phyloP scores from a whole-genome alignment of 176 grass and related monocot genomes.

The Lolium perenne region DNA sequence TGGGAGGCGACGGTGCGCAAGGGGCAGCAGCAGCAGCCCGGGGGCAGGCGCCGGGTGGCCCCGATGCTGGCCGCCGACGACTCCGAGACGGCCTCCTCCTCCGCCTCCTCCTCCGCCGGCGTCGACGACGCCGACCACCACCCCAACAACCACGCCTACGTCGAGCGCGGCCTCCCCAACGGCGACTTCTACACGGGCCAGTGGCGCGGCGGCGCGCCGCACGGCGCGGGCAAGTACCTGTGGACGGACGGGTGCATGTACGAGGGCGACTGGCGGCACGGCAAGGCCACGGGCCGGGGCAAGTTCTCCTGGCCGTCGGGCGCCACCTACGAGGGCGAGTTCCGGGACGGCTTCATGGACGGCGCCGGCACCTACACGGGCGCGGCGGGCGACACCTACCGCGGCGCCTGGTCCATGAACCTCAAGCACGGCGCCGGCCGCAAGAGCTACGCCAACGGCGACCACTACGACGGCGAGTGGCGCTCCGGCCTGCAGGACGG shows the following conservation, averaged over 20 bases:
- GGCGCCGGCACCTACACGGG: slow-evolving; percentile 85
- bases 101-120: slow-evolving; percentile 37
- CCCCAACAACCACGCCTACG: slow-evolving; percentile 30
- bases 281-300: slow-evolving; percentile 76
- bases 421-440: slow-evolving; percentile 79
- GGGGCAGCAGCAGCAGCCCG: slow-evolving; percentile 53
- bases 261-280: slow-evolving; percentile 83
- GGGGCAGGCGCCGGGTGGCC: slow-evolving; percentile 47
- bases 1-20: slow-evolving; percentile 70
- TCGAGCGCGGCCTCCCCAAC: slow-evolving; percentile 78
- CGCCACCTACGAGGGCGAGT: slow-evolving; percentile 91
- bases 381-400: slow-evolving; percentile 84
- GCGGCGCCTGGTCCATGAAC: slow-evolving; percentile 86
- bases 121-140: slow-evolving; percentile 27
- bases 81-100: slow-evolving; percentile 49
- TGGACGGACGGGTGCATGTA: slow-evolving; percentile 99
- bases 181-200: slow-evolving; percentile 95
- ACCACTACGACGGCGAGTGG: slow-evolving; percentile 95
- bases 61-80: slow-evolving; percentile 58
- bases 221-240: slow-evolving; percentile 81
- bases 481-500: slow-evolving; percentile 76
- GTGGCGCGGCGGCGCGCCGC: slow-evolving; percentile 63
- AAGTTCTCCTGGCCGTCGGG: slow-evolving; percentile 98
- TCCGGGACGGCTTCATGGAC: slow-evolving; percentile 93
- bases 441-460: slow-evolving; percentile 90